A percentile compares a stretch with the other conserved stretches of the same genome.
phyloP scores from a whole-genome alignment of 768 basidiomycete species.

The Trichaptum fuscoviolaceum region DNA sequence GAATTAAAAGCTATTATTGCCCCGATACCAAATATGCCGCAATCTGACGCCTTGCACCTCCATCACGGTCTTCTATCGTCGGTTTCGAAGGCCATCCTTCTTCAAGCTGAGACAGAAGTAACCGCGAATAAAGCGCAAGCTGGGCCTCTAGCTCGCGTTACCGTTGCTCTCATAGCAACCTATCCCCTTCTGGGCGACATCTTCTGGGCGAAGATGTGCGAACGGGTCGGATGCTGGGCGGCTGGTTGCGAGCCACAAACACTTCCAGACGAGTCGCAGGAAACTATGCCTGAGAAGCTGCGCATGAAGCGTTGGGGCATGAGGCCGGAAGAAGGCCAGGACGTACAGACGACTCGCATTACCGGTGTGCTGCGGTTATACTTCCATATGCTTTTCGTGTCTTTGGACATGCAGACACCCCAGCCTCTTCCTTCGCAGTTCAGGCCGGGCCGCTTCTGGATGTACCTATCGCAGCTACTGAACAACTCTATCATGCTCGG shows the following conservation, averaged over 20 bases:
- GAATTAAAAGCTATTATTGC: conserved; percentile 40
- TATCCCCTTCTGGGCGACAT: conserved; percentile 47
- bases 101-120: conserved; percentile 93
- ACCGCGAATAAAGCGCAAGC: conserved; percentile 84
- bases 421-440: conserved; percentile 48
- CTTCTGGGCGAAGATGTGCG: conserved; percentile 80
- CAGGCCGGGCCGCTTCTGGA: conserved; percentile 63
- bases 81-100: conserved; percentile 81
- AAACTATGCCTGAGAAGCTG: conserved; percentile 34
- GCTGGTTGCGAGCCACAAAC: conserved; percentile 41
- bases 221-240: conserved; percentile 86
- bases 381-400: conserved; percentile 54
- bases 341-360: conserved; percentile 63
- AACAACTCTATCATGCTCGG: conserved; percentile 45
- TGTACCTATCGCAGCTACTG: conserved; percentile 63
- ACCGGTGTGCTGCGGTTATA: conserved; percentile 84
- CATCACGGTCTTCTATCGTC: conserved; percentile 80
- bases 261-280: conserved; percentile 43
- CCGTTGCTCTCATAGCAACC: conserved; percentile 63
- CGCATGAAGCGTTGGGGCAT: conserved; percentile 53
- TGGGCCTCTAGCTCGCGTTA: conserved; percentile 72
- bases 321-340: conserved; percentile 49
- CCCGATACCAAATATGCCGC: conserved; percentile 24
- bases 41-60: conserved; percentile 24
- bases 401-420: conserved; percentile 19